These are phyloP conservation scores for Rhizophora apiculata DNA, from an alignment of 345 rosid genomes.

Conservation along the genomic window DNA sequence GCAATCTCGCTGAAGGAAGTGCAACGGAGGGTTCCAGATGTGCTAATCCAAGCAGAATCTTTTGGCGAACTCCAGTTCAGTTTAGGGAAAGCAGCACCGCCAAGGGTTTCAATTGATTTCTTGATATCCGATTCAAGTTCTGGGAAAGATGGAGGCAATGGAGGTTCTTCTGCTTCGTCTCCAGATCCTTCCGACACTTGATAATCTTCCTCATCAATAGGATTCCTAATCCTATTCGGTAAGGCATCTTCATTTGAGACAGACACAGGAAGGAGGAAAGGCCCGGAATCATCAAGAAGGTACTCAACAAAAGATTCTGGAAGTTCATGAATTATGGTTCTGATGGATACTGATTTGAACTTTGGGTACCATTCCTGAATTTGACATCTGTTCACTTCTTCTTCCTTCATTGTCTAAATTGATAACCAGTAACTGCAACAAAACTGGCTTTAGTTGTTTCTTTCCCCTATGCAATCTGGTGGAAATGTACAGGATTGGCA, in stretches of 20 bases:
- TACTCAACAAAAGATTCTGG: slow-evolving; percentile 72
- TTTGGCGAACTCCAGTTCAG: slow-evolving; percentile 94
- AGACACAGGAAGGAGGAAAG: slow-evolving; percentile 67
- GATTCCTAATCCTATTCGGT: slow-evolving; percentile 67
- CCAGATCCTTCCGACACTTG: slow-evolving; percentile 61
- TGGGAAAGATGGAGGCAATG: slow-evolving; percentile 56
- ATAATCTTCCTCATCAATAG: slow-evolving; percentile 62
- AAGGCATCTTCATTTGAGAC: slow-evolving; percentile 63
- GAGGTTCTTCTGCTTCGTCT: slow-evolving; percentile 52
- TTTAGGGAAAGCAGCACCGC: slow-evolving; percentile 70
- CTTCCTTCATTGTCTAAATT: slow-evolving; percentile 50
- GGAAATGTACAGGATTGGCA: too few species aligned
- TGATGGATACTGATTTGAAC: slow-evolving; percentile 60
- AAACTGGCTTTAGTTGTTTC: neutral
- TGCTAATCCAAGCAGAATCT: slow-evolving; percentile 85
- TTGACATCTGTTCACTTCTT: slow-evolving; percentile 72
- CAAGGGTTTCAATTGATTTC: slow-evolving; percentile 62
- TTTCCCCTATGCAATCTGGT: neutral
- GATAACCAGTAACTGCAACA: neutral
- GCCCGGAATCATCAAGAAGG: slow-evolving; percentile 68
- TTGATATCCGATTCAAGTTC: slow-evolving; percentile 58
- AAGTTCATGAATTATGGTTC: slow-evolving; percentile 63
- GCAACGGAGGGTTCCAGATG: slow-evolving; percentile 64
- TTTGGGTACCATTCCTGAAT: slow-evolving; percentile 87
- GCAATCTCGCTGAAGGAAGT: slow-evolving; percentile 56